Base-by-base conservation (phyloP, 2,329 filamentous ascomycete species). In the Hirsutella minnesotensis region DNA sequence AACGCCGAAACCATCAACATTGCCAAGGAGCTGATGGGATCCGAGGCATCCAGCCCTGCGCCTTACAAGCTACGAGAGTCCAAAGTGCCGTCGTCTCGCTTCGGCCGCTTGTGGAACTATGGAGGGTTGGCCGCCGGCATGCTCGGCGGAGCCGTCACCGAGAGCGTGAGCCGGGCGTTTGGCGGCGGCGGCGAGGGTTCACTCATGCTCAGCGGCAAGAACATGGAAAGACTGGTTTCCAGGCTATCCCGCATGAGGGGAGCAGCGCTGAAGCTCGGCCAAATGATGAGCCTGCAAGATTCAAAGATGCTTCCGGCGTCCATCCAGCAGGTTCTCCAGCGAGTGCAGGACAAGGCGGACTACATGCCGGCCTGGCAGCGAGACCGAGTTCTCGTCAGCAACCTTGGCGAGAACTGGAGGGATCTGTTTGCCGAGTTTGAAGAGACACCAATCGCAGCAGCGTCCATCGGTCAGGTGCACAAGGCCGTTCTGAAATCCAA, bases 281-380 rank as follows among this genome's bases (percentile, higher is more conserved):
- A 98, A 67, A 92, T 96, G 84, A 83, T 98, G 72, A 95, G 88
- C 60, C 92, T 98, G 57, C 92, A 98, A 68, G 92, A 98, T 64
- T 80, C 86, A 31, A 96, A 95, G 62, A 88, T 95, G 79, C 75
- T 98, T 9, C 92, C 92, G 0, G 77, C 76, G 1, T 78, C 86
- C 1, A 88, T 98, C 40, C 86, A 94, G 51, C 77, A 90, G 55
- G 87, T 98, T 2, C 68, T 98, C 12, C 88, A 95, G 58, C 81
- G 94, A 5, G 92, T 98, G 0, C 92, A 98, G 59, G 92, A 98
- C 60, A 82, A 86, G 44, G 92, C 92, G 33, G 90, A 98, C 62
- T 98, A 96, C 62, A 98, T 98, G 92, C 92, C 92, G 1, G 76
- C 86, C 3, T 95, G 81, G 60, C 92, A 98, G 61, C 82, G 92